Base-by-base conservation (phyloP, 2,329 filamentous ascomycete genomes). In the Clarireedia hainanense region DNA sequence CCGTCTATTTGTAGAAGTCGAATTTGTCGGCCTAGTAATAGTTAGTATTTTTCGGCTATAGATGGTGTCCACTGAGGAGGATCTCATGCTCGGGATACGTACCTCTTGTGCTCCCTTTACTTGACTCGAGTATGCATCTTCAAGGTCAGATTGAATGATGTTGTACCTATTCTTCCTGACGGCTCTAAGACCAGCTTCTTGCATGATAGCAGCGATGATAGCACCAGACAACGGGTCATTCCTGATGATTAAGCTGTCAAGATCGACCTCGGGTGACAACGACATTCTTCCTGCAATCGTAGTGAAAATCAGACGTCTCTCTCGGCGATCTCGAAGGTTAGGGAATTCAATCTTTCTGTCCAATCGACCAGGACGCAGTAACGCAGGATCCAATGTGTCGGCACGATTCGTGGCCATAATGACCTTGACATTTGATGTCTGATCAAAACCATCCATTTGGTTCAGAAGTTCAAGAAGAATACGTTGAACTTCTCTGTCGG, bases 371-470 rank as follows among this genome's bases (percentile, higher is more conserved):
- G 94, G 94, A 67, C 94, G 90, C 59, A 99, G 83, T 60, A 99
- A 80, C 43, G 94, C 94, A 15, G 94, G 94, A 71, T 99, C 94
- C 62, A 99, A 81, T 6, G 94, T 99, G 73, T 97, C 94, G 63
- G 94, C 92, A 71, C 94, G 88, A 78, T 99, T 99, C 64, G 94
- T 99, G 64, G 94, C 94, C 94, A 99, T 99, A 76, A 99, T 99
- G 71, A 99, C 94, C 78, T 99, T 99, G 74, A 99, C 94, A 73
- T 99, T 99, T 71, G 90, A 89, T 0, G 91, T 96, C 74, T 99
- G 94, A 73, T 99, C 94, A 77, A 99, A 99, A 63, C 94, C 94
- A 71, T 99, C 94, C 94, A 99, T 99, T 75, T 99, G 94, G 76
- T 99, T 99, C 62, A 99, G 85, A 64, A 99, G 78, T 73, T 99